Conservation (phyloP, 1,284 basidiomycete genomes). For the Irpex rosettiformis region DNA sequence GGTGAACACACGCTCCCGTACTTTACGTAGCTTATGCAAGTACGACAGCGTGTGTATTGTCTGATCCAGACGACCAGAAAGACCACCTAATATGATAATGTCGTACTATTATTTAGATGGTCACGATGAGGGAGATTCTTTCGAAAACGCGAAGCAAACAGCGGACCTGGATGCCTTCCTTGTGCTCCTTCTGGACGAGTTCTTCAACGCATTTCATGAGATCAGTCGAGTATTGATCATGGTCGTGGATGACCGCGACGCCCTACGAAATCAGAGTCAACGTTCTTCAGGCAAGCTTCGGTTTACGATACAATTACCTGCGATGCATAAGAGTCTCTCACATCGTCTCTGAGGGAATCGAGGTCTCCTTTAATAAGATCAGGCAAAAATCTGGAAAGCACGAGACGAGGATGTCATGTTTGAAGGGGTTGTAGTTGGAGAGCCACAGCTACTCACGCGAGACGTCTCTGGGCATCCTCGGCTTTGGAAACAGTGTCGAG, state of each 20-base stretch:
- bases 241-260: slow-evolving; percentile 66
- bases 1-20: slow-evolving; percentile 62
- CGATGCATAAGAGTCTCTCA: slow-evolving; percentile 63
- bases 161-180: slow-evolving; percentile 35
- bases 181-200: slow-evolving; percentile 52
- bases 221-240: slow-evolving; percentile 86
- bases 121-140: neutral
- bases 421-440: neutral
- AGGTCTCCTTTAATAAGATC: slow-evolving; percentile 92
- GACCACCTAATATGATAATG: slow-evolving; percentile 83
- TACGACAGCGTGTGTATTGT: slow-evolving; percentile 88
- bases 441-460: neutral
- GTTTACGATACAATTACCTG: slow-evolving; percentile 36
- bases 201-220: slow-evolving; percentile 87
- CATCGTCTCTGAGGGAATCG: slow-evolving; percentile 82
- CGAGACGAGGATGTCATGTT: neutral
- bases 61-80: slow-evolving; percentile 91
- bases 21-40: slow-evolving; percentile 76
- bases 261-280: slow-evolving; percentile 40
- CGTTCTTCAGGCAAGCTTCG: neutral
- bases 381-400: slow-evolving; percentile 59
- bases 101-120: slow-evolving; percentile 43
- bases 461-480: neutral
- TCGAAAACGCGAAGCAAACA: neutral
- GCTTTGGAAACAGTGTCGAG: slow-evolving; percentile 47